phyloP scores from a whole-genome alignment of 257 asterid genomes.

The Henckelia pumila region DNA sequence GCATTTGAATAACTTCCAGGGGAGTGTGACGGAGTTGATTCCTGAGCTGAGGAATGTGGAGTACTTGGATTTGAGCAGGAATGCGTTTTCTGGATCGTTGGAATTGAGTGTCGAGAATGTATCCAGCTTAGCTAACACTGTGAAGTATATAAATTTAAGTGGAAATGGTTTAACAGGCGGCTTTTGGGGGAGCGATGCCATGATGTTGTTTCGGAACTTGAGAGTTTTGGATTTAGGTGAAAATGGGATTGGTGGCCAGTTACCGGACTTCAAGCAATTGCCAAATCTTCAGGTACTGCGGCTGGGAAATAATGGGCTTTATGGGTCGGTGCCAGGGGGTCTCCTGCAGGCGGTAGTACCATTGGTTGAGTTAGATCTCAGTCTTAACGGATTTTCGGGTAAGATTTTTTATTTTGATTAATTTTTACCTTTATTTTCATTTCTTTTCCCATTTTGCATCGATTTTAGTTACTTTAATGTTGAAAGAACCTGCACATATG shows the following conservation, averaged over 20 bases:
- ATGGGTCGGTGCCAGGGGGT: conserved; percentile 58
- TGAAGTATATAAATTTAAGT: conserved; percentile 58
- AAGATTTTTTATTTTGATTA: conserved; percentile 23
- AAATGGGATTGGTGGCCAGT: conserved; percentile 58
- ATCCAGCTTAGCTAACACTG: conserved; percentile 69
- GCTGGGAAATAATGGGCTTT: conserved; percentile 61
- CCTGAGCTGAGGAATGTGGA: conserved; percentile 63
- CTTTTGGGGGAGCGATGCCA: conserved; percentile 47
- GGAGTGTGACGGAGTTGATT: conserved; percentile 49
- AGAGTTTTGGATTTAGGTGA: conserved; percentile 64
- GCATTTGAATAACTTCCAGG: conserved; percentile 56
- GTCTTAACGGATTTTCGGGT: conserved; percentile 77
- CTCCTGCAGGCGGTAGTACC: conserved; percentile 62
- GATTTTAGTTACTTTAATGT: conserved; percentile 8
- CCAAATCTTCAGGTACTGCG: conserved; percentile 57
- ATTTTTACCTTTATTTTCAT: neutral
- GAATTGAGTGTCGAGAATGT: conserved; percentile 49
- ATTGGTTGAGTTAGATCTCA: conserved; percentile 76
- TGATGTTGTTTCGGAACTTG: conserved; percentile 59
- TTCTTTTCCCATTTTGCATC: conserved; percentile 18
- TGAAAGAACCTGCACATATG: conserved; percentile 13
- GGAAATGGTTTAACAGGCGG: conserved; percentile 59
- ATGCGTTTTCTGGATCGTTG: conserved; percentile 56
- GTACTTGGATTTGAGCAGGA: conserved; percentile 71
- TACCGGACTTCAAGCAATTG: conserved; percentile 52